Base-by-base conservation (phyloP, 2,329 filamentous ascomycete species). In the Fonsecaea pugnacius region DNA sequence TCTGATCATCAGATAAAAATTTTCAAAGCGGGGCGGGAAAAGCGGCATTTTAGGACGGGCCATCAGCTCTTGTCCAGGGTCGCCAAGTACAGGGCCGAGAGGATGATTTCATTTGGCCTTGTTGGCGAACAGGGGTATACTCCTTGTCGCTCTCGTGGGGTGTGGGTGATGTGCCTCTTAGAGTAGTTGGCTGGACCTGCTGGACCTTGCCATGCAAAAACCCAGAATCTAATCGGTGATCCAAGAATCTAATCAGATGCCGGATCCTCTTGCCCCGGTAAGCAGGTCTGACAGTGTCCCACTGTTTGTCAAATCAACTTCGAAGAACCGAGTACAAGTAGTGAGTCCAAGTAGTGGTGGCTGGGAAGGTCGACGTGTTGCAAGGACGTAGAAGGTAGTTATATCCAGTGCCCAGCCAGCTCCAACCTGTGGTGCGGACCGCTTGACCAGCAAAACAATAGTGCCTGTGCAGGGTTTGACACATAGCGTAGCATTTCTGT, bases 191-290 rank as follows among this genome's bases (percentile, higher is more conserved):
- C 27, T 30, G 3, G 27, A 30, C 27, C 27, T 30, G n/a, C n/a
- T 30, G 27, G 27, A 30, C 21, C 8, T 3, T n/a, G 27, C 50
- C 27, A 35, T 32, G 27, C 27, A n/a, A 33, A 52, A 35, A 14
- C 40, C 40, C 1, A 14, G 56, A 16, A 59, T 50, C 40, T 52
- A 59, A 59, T 59, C 57, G 57, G 40, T 21, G 51, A 21, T n/a
- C 14, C 2, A 14, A 8, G 27, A 36, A 62, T 62, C 59, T 62
- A 62, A 62, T 62, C 59, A 62, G 59, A 62, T 57, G 16, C 16
- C 36, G 52, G 52, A 38, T 50, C 16, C 32, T n/a, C 59, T 48
- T 38, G 10, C 36, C 38, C 40, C 50, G 27, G 16, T 38, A 50
- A 10, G 24, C 10, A 14, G 35, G 18, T 48, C 24, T 48, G 18